A percentile compares a stretch with the other conserved stretches of the same genome.
phyloP scores from a whole-genome alignment of 306 rosid genomes.

The Quercus variabilis region DNA sequence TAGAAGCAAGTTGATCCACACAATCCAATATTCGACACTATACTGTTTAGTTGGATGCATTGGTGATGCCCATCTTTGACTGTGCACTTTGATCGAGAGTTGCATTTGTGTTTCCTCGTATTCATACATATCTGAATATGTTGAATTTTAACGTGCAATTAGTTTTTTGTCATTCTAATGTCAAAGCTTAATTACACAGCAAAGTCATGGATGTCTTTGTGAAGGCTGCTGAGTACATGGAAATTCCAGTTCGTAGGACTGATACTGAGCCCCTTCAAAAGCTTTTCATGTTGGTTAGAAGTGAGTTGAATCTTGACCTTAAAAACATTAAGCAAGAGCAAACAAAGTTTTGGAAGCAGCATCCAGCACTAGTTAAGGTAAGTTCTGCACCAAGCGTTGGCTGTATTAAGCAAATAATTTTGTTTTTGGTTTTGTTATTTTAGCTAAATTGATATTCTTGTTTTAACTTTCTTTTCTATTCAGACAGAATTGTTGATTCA shows the following conservation, averaged over 20 bases:
- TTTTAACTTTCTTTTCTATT: constrained; percentile 23
- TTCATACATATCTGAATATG: background rate
- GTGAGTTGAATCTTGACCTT: constrained; percentile 97
- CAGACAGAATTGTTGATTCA: constrained; percentile 98
- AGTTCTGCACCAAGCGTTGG: constrained; percentile 9
- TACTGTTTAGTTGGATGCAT: background rate
- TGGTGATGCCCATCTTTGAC: background rate
- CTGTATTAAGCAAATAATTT: constrained; percentile 1
- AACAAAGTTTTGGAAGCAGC: constrained; percentile 98
- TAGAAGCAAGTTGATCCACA: background rate
- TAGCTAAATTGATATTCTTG: constrained; percentile 23
- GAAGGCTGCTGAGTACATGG: constrained; percentile 93
- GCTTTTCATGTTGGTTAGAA: constrained; percentile 89
- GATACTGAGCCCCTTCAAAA: constrained; percentile 93
- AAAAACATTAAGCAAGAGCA: constrained; percentile 99
- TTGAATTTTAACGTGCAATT: background rate
- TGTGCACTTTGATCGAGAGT: background rate
- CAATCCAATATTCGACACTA: background rate
- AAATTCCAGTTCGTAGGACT: constrained; percentile 96
- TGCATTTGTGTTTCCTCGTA: background rate
- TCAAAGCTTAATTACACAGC: constrained; percentile 41
- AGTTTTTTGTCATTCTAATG: constrained; percentile 2
- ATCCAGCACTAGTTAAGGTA: constrained; percentile 97
- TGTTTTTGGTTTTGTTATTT: constrained; percentile 8
- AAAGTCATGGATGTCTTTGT: constrained; percentile 98